Evolutionary conservation across 2,329 filamentous ascomycete genomes (phyloP).

Genomic region (Exophiala phaeomuriformis): DNA sequence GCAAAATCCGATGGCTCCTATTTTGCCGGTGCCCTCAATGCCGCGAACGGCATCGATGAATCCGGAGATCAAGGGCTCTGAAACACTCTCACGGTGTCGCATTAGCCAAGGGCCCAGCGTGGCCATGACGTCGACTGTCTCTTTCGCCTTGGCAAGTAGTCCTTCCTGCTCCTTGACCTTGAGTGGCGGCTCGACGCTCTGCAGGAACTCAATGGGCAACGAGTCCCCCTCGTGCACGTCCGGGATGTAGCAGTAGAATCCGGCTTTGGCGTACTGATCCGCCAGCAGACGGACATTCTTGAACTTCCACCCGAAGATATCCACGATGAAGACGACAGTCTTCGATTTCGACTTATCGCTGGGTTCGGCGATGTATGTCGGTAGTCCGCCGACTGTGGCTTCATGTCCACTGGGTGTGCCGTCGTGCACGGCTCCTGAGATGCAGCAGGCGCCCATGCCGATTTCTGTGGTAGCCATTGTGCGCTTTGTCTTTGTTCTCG

Average conservation of each 20-base stretch:
- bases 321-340: conserved; percentile 42
- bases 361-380: conserved; percentile 42
- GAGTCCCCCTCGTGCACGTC: conserved; percentile 38
- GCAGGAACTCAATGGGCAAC: conserved; percentile 35
- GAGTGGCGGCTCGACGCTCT: conserved; percentile 39
- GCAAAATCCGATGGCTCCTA: conserved; percentile 45
- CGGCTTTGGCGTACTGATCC: conserved; percentile 42
- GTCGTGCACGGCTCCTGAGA: conserved; percentile 31
- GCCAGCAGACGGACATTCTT: conserved; percentile 42
- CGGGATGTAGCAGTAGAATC: conserved; percentile 42
- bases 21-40: conserved; percentile 33
- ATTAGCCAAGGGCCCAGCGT: conserved; percentile 40
- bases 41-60: conserved; percentile 37
- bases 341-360: conserved; percentile 37
- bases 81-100: conserved; percentile 38
- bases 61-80: conserved; percentile 38
- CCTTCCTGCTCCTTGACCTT: conserved; percentile 33
- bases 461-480: conserved; percentile 34
- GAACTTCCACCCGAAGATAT: conserved; percentile 46
- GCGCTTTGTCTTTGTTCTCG: background rate
- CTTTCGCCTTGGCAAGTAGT: conserved; percentile 36
- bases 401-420: conserved; percentile 32
- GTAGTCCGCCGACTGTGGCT: conserved; percentile 35
- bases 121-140: conserved; percentile 36
- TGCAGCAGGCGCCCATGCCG: conserved; percentile 39